Percentiles rank a stretch among this genome's conserved stretches.
Conservation (phyloP, 2,329 filamentous ascomycete species). For the Aureobasidium sp. region DNA sequence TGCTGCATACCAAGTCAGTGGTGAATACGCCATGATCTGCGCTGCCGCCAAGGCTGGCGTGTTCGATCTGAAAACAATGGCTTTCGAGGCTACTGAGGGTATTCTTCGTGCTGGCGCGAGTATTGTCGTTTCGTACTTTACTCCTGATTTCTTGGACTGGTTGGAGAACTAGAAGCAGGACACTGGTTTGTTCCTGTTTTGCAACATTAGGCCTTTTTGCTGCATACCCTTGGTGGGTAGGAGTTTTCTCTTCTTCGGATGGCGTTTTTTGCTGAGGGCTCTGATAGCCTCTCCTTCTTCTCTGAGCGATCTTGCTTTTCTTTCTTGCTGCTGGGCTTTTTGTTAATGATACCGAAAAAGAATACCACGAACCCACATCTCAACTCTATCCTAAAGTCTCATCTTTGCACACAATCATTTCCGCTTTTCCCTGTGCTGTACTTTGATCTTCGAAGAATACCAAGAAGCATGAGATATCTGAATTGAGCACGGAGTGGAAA, state of each 20-base stretch:
- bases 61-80: conserved; percentile 91
- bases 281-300: not conserved
- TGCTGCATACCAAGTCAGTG: conserved; percentile 93
- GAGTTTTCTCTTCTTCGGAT: not conserved
- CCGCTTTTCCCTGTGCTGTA: too few relatives aligned
- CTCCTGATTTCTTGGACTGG: conserved; percentile 66
- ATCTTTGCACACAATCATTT: too few relatives aligned
- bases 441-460: too few relatives aligned
- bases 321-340: not conserved
- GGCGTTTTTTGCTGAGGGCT: not conserved
- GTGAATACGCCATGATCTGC: conserved; percentile 97
- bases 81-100: conserved; percentile 86
- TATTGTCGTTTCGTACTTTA: conserved; percentile 92
- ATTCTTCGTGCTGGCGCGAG: conserved; percentile 88
- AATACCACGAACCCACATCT: not conserved
- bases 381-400: too few relatives aligned
- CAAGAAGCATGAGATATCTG: too few relatives aligned
- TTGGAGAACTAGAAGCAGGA: conserved; percentile 27
- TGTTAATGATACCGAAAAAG: not conserved
- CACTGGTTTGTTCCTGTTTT: not conserved
- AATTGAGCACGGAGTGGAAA: too few relatives aligned
- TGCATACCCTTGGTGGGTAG: not conserved
- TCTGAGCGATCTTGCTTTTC: not conserved
- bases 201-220: not conserved
- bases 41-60: conserved; percentile 92